Conservation (phyloP, 2,329 filamentous ascomycete species). For the Alternaria sp. region DNA sequence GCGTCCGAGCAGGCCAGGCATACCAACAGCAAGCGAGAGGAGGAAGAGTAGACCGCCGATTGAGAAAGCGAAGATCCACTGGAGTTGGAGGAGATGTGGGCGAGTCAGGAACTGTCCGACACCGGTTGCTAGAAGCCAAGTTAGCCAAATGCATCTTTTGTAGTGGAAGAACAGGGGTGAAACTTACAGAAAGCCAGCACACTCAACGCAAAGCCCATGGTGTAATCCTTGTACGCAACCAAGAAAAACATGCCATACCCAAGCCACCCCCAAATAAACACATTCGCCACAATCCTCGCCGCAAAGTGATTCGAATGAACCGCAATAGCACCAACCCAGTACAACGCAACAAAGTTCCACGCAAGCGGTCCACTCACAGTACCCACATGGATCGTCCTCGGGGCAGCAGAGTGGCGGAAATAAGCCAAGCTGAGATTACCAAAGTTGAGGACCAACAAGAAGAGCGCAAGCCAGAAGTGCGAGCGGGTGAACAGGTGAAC, state of each 20-base stretch:
- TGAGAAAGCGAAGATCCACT: conserved; percentile 91
- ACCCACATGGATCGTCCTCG: conserved; percentile 77
- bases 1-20: conserved; percentile 68
- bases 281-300: conserved; percentile 81
- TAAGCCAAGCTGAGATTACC: conserved; percentile 80
- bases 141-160: too few relatives aligned
- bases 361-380: conserved; percentile 79
- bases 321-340: conserved; percentile 87
- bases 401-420: conserved; percentile 76
- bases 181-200: conserved; percentile 71
- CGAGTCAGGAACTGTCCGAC: conserved; percentile 77
- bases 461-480: conserved; percentile 76
- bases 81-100: conserved; percentile 75
- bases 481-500: conserved; percentile 81
- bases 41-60: conserved; percentile 80
- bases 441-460: conserved; percentile 81
- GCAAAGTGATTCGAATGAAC: conserved; percentile 70
- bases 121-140: conserved; percentile 63
- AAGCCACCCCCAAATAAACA: conserved; percentile 86
- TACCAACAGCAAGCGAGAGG: conserved; percentile 67
- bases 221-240: conserved; percentile 73
- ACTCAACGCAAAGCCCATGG: conserved; percentile 80
- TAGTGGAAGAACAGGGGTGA: too few relatives aligned
- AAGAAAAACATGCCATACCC: conserved; percentile 81
- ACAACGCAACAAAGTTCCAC: conserved; percentile 85